Percentiles rank a stretch among this genome's conserved stretches.
phyloP scores from a whole-genome alignment of 2,329 filamentous ascomycete genomes.

The Venturia effusa region DNA sequence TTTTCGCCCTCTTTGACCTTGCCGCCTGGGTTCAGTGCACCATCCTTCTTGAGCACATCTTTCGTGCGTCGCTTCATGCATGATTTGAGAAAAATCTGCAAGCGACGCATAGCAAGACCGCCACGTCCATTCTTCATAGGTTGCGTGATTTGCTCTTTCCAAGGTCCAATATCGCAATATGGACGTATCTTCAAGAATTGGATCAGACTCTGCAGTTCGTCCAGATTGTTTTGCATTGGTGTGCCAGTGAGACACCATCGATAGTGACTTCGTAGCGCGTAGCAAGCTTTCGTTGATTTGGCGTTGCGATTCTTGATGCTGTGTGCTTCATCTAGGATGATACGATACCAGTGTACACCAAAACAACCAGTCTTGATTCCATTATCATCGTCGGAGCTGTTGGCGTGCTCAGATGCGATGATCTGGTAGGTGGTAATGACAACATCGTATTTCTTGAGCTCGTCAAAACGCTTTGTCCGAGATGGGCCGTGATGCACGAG shows the following conservation, averaged over 20 bases:
- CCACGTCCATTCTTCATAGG: slow-evolving; percentile 87
- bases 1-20: slow-evolving; percentile 47
- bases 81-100: slow-evolving; percentile 76
- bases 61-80: slow-evolving; percentile 99
- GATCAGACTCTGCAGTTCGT: slow-evolving; percentile 89
- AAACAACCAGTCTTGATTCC: slow-evolving; percentile 72
- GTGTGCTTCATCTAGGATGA: slow-evolving; percentile 93
- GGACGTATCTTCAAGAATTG: slow-evolving; percentile 87
- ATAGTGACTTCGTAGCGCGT: slow-evolving; percentile 72
- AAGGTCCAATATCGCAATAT: slow-evolving; percentile 73
- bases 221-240: slow-evolving; percentile 95
- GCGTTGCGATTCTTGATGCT: slow-evolving; percentile 98
- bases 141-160: slow-evolving; percentile 82
- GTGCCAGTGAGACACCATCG: slow-evolving; percentile 95
- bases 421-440: slow-evolving; percentile 97
- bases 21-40: slow-evolving; percentile 66
- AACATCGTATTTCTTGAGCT: slow-evolving; percentile 78
- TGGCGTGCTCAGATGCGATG: slow-evolving; percentile 77
- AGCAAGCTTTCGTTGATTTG: slow-evolving; percentile 89
- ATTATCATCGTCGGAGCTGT: slow-evolving; percentile 50
- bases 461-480: slow-evolving; percentile 65
- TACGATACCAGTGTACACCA: slow-evolving; percentile 85
- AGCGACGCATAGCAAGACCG: slow-evolving; percentile 73
- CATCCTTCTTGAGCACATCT: slow-evolving; percentile 83
- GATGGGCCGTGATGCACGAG: slow-evolving; percentile 84